Conservation (phyloP, 768 basidiomycete genomes). For the Rhizopogon rudus region DNA sequence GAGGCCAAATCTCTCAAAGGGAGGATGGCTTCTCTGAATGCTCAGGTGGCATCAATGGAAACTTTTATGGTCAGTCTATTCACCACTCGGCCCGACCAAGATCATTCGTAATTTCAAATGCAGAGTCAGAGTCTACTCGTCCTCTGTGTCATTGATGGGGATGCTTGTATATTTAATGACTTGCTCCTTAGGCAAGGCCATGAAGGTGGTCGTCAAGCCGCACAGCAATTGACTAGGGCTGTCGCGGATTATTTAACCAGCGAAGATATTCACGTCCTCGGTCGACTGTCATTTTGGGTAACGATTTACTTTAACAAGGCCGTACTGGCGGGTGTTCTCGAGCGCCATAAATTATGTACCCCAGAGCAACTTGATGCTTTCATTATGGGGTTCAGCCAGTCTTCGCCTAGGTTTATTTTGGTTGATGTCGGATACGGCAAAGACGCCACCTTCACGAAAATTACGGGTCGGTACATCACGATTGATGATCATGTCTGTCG, state of each 20-base stretch:
- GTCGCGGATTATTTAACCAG: conserved; percentile 64
- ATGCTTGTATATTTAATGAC: conserved; percentile 61
- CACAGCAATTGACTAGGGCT: conserved; percentile 60
- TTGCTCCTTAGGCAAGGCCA: conserved; percentile 58
- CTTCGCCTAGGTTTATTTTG: conserved; percentile 64
- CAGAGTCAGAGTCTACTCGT: conserved; percentile 66
- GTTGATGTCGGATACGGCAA: conserved; percentile 66
- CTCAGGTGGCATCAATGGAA: conserved; percentile 57
- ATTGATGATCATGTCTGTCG: background rate
- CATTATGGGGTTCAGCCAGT: conserved; percentile 64
- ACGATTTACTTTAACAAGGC: conserved; percentile 65
- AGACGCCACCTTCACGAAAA: conserved; percentile 60
- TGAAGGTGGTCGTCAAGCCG: conserved; percentile 55
- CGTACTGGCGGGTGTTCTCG: conserved; percentile 46
- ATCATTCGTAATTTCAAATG: conserved; percentile 3
- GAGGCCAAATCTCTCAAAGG: conserved; percentile 64
- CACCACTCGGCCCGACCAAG: background rate
- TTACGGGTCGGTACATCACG: conserved; percentile 49
- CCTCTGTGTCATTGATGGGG: conserved; percentile 71
- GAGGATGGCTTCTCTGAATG: conserved; percentile 58
- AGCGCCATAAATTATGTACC: conserved; percentile 51
- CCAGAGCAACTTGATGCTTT: conserved; percentile 69
- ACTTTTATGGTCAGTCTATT: conserved; percentile 36
- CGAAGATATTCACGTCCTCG: conserved; percentile 56
- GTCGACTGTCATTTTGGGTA: conserved; percentile 71